These are phyloP conservation scores for Macrocybe sp. DNA, from an alignment of 1,284 basidiomycete genomes.

Conservation along the genomic window DNA sequence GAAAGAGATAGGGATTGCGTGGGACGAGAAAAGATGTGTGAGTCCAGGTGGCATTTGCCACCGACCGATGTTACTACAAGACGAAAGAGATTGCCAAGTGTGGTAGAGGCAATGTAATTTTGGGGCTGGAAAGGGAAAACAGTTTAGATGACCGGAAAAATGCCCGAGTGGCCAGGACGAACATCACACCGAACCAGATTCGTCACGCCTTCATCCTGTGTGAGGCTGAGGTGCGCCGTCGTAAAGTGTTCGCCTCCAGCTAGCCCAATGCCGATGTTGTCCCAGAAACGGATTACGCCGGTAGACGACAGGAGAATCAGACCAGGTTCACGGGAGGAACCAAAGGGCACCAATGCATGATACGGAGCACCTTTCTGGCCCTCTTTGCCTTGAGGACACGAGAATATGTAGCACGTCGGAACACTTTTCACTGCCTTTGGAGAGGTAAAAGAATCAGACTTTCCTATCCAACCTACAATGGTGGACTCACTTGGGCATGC, in stretches of 20 bases:
- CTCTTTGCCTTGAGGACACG: slow-evolving; percentile 48
- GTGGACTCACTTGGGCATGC: slow-evolving; percentile 52
- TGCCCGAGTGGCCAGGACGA: slow-evolving; percentile 20
- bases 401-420: slow-evolving; percentile 81
- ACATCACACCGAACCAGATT: slow-evolving; percentile 62
- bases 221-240: slow-evolving; percentile 45
- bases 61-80: slow-evolving; percentile 59
- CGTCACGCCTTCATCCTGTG: slow-evolving; percentile 56
- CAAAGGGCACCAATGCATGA: slow-evolving; percentile 66
- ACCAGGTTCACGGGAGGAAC: slow-evolving; percentile 68
- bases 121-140: slow-evolving; percentile 40
- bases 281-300: slow-evolving; percentile 73
- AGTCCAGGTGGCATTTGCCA: slow-evolving; percentile 57
- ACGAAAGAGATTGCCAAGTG: slow-evolving; percentile 60
- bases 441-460: slow-evolving; percentile 2
- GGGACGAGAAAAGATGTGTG: slow-evolving; percentile 55
- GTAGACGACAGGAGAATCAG: slow-evolving; percentile 62
- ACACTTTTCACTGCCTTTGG: slow-evolving; percentile 52
- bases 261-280: slow-evolving; percentile 73
- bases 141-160: slow-evolving; percentile 5
- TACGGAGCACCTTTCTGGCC: slow-evolving; percentile 46
- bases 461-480: not conserved
- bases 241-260: slow-evolving; percentile 73
- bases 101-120: slow-evolving; percentile 65
- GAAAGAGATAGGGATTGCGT: slow-evolving; percentile 47